These are phyloP conservation scores for Cyberlindnera saturnus DNA, from an alignment of 805 yeast species.

Conservation along the genomic window DNA sequence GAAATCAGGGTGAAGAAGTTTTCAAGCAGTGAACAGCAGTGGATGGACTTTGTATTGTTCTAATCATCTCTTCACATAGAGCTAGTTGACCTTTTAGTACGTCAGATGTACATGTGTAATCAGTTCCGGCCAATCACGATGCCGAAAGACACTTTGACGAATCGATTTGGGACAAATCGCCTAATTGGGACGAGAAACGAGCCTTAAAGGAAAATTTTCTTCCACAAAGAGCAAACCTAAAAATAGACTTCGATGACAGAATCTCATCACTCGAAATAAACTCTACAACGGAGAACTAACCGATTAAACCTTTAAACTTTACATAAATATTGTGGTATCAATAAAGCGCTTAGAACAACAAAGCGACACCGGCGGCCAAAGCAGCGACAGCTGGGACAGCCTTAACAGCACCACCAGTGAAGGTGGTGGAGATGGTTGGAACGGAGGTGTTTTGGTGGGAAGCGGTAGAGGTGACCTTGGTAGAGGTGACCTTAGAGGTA, in stretches of 20 bases:
- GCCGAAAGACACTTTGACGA: background rate
- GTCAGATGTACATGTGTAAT: background rate
- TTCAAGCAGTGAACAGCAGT: background rate
- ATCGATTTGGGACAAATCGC: no score
- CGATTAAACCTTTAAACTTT: constrained; percentile 8
- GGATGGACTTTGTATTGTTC: background rate
- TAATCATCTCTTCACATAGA: no score
- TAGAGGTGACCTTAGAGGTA: constrained; percentile 13
- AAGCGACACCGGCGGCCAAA: constrained; percentile 44
- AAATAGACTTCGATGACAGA: no score
- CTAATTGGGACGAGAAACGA: no score
- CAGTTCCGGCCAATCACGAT: background rate
- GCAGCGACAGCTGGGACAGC: constrained; percentile 44
- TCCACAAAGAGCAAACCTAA: no score
- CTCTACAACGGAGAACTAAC: constrained; percentile 1
- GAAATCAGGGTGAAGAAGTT: background rate
- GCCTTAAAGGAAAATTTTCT: no score
- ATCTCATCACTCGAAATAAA: no score
- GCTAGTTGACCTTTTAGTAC: no score
- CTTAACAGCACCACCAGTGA: constrained; percentile 39
- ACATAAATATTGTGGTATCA: constrained; percentile 15
- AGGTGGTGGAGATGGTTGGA: constrained; percentile 24
- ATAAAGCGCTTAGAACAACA: constrained; percentile 33
- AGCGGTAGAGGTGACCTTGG: constrained; percentile 2
- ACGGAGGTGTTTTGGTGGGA: constrained; percentile 9